Evolutionary conservation across 1,284 basidiomycete species (phyloP), one percentile per base, ranked within the genome.

Genomic region (Ganoderma sinense): DNA sequence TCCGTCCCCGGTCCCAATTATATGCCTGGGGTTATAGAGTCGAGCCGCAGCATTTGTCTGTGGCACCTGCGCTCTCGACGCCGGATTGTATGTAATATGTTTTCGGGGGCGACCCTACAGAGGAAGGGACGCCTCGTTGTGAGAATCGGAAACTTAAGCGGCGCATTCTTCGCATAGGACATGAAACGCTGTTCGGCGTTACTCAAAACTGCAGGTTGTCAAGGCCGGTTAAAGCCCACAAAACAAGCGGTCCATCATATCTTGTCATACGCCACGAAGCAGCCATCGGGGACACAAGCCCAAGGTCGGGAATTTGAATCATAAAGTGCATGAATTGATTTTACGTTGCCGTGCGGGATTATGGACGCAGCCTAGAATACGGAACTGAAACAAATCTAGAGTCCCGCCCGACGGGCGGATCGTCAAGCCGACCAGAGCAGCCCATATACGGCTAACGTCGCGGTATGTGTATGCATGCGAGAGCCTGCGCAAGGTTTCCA

Each of bases 121-220:
- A 23, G 56, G 20, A n/a, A 20, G 31, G 56, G 59, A 61, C 59
- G 39, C 36, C 39, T 61, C 36, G 11, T 23, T 23, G 48, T 51
- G 48, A 51, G 48, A 51, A 51, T n/a, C 48, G 48, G 14, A 51
- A 51, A 51, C 10, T 23, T n/a, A 51, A 51, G 45, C 45, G 45
- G 45, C 48, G n/a, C 48, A 51, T 51, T 51, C 48, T 51, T 51
- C 48, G 48, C 39, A 61, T 39, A 61, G 58, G 41, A 61, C 39
- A 26, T 39, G 36, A 62, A 40, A 36, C 60, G 33, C 26, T 36
- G 60, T 40, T 40, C n/a, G 7, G 40, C 20, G 36, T 62, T 40
- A 62, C n/a, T 40, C 36, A 39, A 39, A 39, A 26, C 13, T 39
- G 20, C 36, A 40, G 26, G 60, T 40, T 39, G 26, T 41, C 36